A percentile compares a stretch with the other conserved stretches of the same genome.
These are phyloP conservation scores for Alternaria atra DNA, from an alignment of 2,329 filamentous ascomycete genomes.

Conservation along the genomic window DNA sequence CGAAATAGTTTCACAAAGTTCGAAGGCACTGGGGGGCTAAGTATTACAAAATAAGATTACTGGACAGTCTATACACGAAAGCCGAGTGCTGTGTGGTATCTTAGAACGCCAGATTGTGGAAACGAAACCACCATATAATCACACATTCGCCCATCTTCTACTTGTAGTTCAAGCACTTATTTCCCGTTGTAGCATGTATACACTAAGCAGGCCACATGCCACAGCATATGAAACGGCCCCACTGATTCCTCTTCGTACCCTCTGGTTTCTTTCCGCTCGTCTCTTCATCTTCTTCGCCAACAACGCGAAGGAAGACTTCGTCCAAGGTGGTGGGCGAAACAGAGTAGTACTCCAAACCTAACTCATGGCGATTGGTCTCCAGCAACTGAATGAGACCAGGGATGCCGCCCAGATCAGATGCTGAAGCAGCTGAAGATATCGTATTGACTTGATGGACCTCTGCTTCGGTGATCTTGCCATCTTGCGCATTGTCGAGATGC, in stretches of 20 bases:
- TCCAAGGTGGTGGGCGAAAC: conserved; percentile 88
- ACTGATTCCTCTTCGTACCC: conserved; percentile 2
- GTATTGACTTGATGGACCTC: conserved; percentile 36
- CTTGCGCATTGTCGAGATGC: not conserved
- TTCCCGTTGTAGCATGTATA: not conserved
- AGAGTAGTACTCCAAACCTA: conserved; percentile 86
- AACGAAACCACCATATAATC: not conserved
- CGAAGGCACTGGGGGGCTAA: too few species aligned
- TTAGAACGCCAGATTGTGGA: not conserved
- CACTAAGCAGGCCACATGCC: not conserved
- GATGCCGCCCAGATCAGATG: conserved; percentile 59
- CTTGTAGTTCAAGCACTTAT: not conserved
- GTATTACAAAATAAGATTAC: not conserved
- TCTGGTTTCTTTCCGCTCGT: conserved; percentile 19
- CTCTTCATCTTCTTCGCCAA: conserved; percentile 71
- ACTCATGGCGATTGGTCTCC: conserved; percentile 71
- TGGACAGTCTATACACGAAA: not conserved
- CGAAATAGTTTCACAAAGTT: too few species aligned
- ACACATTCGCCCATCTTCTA: not conserved
- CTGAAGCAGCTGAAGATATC: conserved; percentile 13
- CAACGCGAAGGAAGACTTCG: conserved; percentile 88
- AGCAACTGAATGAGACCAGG: conserved; percentile 75
- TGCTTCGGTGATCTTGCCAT: conserved; percentile 21
- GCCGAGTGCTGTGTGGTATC: not conserved
- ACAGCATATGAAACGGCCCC: conserved; percentile 1